These are phyloP conservation scores for Magnusiomyces paraingens DNA, from an alignment of 1,139 yeast genomes.

Conservation along the genomic window DNA sequence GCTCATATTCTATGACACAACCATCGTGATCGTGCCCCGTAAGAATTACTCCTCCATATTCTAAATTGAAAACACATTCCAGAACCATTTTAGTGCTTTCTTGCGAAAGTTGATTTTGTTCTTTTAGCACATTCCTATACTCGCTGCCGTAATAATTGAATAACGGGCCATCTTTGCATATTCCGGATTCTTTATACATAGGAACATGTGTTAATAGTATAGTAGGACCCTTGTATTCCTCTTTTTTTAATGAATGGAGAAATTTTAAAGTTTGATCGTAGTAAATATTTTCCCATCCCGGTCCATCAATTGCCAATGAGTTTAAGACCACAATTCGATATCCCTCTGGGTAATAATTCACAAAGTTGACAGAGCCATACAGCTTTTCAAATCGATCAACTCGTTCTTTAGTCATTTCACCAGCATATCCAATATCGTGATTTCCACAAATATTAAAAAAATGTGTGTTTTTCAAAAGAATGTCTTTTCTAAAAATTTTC, in stretches of 20 bases:
- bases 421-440: conserved; percentile 93
- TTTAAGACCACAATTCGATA: conserved; percentile 86
- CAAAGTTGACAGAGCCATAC: conserved; percentile 82
- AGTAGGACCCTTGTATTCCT: conserved; percentile 68
- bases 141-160: conserved; percentile 55
- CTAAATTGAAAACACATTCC: conserved; percentile 53
- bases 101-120: conserved; percentile 78
- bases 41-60: conserved; percentile 62
- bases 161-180: conserved; percentile 83
- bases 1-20: conserved; percentile 43
- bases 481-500: conserved; percentile 25
- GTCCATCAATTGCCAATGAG: conserved; percentile 82
- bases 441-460: conserved; percentile 86
- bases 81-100: conserved; percentile 63
- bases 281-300: conserved; percentile 72
- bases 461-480: conserved; percentile 38
- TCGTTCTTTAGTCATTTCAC: conserved; percentile 91
- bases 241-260: conserved; percentile 45
- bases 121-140: conserved; percentile 53
- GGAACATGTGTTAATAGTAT: conserved; percentile 87
- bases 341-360: conserved; percentile 54
- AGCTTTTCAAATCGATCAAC: conserved; percentile 65
- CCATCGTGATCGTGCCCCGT: conserved; percentile 98
- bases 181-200: conserved; percentile 68
- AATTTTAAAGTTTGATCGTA: conserved; percentile 65